These are phyloP conservation scores for Barbarea vulgaris DNA, from an alignment of 345 rosid genomes.

Conservation along the genomic window DNA sequence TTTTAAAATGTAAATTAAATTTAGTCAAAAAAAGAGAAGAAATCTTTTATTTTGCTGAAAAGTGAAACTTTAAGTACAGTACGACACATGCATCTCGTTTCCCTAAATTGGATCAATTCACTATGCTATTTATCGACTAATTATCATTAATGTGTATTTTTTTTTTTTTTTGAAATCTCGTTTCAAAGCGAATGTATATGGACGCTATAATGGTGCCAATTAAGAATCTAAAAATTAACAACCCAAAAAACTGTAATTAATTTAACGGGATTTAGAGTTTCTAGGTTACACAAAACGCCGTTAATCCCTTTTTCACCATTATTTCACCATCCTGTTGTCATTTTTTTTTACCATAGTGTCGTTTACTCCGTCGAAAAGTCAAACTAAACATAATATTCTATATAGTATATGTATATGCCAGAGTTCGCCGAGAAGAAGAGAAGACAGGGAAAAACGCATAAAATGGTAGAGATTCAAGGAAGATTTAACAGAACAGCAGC, in stretches of 20 bases:
- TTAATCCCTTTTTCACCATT: conserved; percentile 12
- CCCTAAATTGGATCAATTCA: conserved; percentile 13
- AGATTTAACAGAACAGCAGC: conserved; percentile 46
- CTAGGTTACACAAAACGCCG: conserved; percentile 22
- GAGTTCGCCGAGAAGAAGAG: neutral
- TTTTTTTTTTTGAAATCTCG: neutral
- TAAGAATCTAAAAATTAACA: conserved; percentile 12
- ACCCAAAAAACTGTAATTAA: neutral
- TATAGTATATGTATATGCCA: too few species aligned
- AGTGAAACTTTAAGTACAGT: neutral
- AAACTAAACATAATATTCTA: neutral
- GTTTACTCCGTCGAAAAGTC: conserved; percentile 31
- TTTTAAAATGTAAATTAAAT: neutral
- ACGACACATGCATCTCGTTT: neutral
- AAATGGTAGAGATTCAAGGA: conserved; percentile 37
- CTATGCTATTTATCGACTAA: neutral
- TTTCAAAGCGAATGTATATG: conserved; percentile 3
- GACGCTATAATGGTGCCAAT: conserved; percentile 12
- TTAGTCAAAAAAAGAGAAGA: neutral
- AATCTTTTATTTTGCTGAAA: neutral
- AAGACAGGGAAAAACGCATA: too few species aligned
- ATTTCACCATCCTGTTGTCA: conserved; percentile 38
- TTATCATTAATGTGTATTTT: neutral
- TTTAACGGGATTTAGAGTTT: neutral
- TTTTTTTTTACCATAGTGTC: conserved; percentile 17